Conservation (phyloP, 768 basidiomycete species). For the Mycena latifolia region DNA sequence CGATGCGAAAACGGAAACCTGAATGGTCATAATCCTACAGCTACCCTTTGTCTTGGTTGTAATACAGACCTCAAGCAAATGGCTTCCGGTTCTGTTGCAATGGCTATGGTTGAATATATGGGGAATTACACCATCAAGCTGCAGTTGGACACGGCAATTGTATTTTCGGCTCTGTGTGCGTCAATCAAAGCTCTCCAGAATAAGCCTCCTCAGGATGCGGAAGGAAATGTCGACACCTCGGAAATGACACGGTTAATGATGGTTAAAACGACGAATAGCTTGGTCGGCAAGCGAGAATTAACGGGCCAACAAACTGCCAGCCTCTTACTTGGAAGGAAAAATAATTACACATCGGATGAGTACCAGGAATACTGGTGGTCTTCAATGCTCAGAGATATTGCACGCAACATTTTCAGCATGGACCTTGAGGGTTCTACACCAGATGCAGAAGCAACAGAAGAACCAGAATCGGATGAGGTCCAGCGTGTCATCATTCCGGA, state of each 20-base stretch:
- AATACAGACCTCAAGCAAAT: slow-evolving; percentile 28
- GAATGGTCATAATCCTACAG: slow-evolving; percentile 28
- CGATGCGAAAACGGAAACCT: slow-evolving; percentile 25
- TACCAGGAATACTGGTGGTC: slow-evolving; percentile 28
- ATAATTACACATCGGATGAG: slow-evolving; percentile 15
- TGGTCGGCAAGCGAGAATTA: slow-evolving; percentile 24
- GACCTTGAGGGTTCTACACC: neutral
- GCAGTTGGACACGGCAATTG: no score
- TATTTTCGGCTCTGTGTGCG: slow-evolving; percentile 35
- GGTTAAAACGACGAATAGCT: slow-evolving; percentile 23
- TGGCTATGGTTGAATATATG: slow-evolving; percentile 30
- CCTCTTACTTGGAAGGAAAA: slow-evolving; percentile 11
- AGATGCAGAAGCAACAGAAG: neutral
- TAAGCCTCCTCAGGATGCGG: slow-evolving; percentile 29
- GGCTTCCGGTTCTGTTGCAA: slow-evolving; percentile 32
- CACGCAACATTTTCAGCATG: slow-evolving; percentile 35
- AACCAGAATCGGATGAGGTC: neutral
- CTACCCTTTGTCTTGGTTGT: slow-evolving; percentile 14
- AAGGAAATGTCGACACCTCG: slow-evolving; percentile 23
- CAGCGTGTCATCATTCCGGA: neutral
- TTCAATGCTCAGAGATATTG: slow-evolving; percentile 22
- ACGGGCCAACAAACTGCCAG: slow-evolving; percentile 28
- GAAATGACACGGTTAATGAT: slow-evolving; percentile 19
- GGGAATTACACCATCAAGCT: no score
- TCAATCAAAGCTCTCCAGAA: slow-evolving; percentile 29